Base-by-base conservation (phyloP, 2,329 filamentous ascomycete genomes). In the Paraphoma sp. region DNA sequence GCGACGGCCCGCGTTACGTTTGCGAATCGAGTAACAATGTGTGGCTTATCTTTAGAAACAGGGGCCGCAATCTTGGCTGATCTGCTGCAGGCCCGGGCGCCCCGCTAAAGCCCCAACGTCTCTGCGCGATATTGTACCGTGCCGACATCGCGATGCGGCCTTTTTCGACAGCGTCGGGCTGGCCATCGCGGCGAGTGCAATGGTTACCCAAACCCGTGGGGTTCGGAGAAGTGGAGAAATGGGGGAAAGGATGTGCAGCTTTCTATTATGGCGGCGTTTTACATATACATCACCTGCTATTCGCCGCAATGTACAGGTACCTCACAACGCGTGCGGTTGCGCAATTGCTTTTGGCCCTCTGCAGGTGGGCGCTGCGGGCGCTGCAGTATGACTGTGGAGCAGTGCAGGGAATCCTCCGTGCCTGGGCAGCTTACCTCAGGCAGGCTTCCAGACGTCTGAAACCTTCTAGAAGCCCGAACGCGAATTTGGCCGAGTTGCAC, bases 101-200 rank as follows among this genome's bases (percentile, higher is more conserved):
- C 67, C 33, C 64, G 57, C 54, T 54, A 55, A 57, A 63, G 29
- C 53, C 65, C 62, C 67, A 68, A 68, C 62, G 64, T 56, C 54
- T 29, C 57, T 63, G 61, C 57, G 60, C 67, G 58, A 65, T 62
- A 64, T 55, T 50, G 51, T 41, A 33, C 57, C 45, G 62, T 59
- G 64, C 71, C 72, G 72, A 73, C 64, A 68, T 72, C 62, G 71
- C 68, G 64, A 64, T 62, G 65, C 63, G 68, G 65, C 60, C 23
- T 65, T 67, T 70, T 64, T 62, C 59, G 23, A 54, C 57, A 42
- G 36, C 31, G 52, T 57, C 48, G 59, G 59, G 54, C 45, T 40
- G 36, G 31, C n/a, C 30, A 44, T 56, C 48, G 52, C 53, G 47
- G 33, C 47, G 51, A 48, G 48, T 46, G 41, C 38, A 45, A 51